Percentiles rank a stretch among this genome's conserved stretches.
phyloP scores from a whole-genome alignment of 2,329 filamentous ascomycete species.

The Penicillium sp. region DNA sequence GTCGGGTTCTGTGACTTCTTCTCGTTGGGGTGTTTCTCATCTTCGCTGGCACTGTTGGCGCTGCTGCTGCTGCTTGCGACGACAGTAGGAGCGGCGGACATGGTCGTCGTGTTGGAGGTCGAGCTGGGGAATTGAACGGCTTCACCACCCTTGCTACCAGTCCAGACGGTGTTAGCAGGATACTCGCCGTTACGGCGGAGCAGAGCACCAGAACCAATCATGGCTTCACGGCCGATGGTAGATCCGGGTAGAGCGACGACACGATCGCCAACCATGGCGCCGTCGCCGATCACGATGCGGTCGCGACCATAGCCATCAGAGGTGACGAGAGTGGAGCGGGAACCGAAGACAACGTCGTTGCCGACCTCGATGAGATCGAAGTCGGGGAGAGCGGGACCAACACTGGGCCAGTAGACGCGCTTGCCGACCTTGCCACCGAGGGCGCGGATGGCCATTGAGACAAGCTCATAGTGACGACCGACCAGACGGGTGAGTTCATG shows the following conservation, averaged over 20 bases:
- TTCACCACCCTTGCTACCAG: constrained; percentile 52
- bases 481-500: constrained; percentile 51
- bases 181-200: constrained; percentile 48
- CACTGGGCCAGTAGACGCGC: constrained; percentile 57
- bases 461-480: constrained; percentile 55
- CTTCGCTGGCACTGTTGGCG: constrained; percentile 9
- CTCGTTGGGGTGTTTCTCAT: neutral
- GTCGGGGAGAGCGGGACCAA: constrained; percentile 52
- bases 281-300: constrained; percentile 46
- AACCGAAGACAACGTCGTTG: constrained; percentile 59
- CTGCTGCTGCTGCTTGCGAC: constrained; percentile 12
- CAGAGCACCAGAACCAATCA: constrained; percentile 54
- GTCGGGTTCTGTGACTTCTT: constrained; percentile 6
- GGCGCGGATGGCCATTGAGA: constrained; percentile 49
- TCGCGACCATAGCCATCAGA: constrained; percentile 52
- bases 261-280: constrained; percentile 57
- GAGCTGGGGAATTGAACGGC: constrained; percentile 45
- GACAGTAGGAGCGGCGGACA: constrained; percentile 14
- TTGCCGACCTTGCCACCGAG: constrained; percentile 51
- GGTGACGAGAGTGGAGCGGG: constrained; percentile 52
- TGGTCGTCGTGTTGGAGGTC: constrained; percentile 14
- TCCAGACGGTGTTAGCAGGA: constrained; percentile 47
- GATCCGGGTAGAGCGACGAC: constrained; percentile 53
- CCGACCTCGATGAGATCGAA: constrained; percentile 56
- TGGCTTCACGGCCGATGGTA: constrained; percentile 47